These are phyloP conservation scores for Sesbania bispinosa DNA, from an alignment of 306 rosid genomes.

Conservation along the genomic window DNA sequence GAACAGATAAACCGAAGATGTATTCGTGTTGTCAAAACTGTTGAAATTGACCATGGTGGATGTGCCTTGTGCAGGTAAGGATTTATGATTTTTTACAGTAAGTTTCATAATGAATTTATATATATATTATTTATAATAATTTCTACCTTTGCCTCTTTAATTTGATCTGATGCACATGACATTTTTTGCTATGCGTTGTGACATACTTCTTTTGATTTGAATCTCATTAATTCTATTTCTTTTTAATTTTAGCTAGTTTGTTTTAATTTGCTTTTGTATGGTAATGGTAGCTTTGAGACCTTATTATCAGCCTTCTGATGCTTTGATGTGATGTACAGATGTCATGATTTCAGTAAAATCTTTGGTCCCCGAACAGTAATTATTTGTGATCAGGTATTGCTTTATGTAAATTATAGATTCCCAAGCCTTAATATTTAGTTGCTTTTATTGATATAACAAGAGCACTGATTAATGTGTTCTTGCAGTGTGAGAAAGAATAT, in stretches of 20 bases:
- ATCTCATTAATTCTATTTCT: not conserved
- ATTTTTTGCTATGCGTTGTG: not conserved
- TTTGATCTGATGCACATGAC: not conserved
- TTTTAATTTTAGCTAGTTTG: not conserved
- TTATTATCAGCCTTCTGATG: not conserved
- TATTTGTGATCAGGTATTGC: slow-evolving; percentile 89
- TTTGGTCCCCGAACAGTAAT: slow-evolving; percentile 88
- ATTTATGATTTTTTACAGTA: not conserved
- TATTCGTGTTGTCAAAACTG: slow-evolving; percentile 69
- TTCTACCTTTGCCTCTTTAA: not conserved
- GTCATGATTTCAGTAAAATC: slow-evolving; percentile 64
- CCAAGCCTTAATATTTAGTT: not conserved
- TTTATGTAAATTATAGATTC: not conserved
- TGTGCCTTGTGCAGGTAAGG: slow-evolving; percentile 85
- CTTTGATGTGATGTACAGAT: slow-evolving; percentile 40
- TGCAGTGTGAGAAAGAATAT: slow-evolving; percentile 93
- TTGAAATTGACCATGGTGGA: slow-evolving; percentile 73
- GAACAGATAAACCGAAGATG: slow-evolving; percentile 74
- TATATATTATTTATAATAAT: not conserved
- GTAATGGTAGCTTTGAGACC: not conserved
- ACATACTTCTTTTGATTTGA: not conserved
- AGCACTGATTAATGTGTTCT: not conserved
- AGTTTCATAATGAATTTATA: not conserved
- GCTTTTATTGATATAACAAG: not conserved
- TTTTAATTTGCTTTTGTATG: not conserved